phyloP scores from a whole-genome alignment of 371 early-diverging fungal species.

The Nematocida ausubeli region DNA sequence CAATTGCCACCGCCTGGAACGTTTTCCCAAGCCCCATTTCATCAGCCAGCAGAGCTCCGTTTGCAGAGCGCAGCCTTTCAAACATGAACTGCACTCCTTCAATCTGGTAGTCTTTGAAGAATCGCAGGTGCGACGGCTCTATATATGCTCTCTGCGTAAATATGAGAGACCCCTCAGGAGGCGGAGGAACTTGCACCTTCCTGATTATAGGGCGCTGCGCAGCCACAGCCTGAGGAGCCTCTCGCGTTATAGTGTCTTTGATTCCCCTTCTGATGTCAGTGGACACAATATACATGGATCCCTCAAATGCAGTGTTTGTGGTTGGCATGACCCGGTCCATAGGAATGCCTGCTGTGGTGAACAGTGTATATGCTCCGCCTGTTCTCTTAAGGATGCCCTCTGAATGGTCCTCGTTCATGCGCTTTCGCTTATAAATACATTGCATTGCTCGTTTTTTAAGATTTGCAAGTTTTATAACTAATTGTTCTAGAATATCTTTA shows the following conservation, averaged over 20 bases:
- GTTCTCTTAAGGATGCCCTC: background rate
- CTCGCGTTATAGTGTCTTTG: background rate
- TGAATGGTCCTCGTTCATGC: background rate
- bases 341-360: background rate
- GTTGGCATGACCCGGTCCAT: conserved; percentile 30
- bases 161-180: conserved; percentile 52
- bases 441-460: conserved; percentile 7
- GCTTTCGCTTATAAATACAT: conserved; percentile 26
- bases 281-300: conserved; percentile 25
- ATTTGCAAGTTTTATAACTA: background rate
- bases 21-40: conserved; percentile 99
- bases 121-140: conserved; percentile 42
- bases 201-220: background rate
- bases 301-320: background rate
- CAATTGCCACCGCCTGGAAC: conserved; percentile 87
- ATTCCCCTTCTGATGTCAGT: conserved; percentile 4
- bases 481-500: background rate
- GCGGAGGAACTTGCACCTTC: conserved; percentile 19
- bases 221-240: background rate
- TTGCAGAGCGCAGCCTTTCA: conserved; percentile 63
- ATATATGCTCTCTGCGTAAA: conserved; percentile 49
- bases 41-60: conserved; percentile 89
- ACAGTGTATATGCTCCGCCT: conserved; percentile 21
- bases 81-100: conserved; percentile 70
- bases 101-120: conserved; percentile 68